Conservation (phyloP, 2,329 filamentous ascomycete species). For the Fusarium sp. region DNA sequence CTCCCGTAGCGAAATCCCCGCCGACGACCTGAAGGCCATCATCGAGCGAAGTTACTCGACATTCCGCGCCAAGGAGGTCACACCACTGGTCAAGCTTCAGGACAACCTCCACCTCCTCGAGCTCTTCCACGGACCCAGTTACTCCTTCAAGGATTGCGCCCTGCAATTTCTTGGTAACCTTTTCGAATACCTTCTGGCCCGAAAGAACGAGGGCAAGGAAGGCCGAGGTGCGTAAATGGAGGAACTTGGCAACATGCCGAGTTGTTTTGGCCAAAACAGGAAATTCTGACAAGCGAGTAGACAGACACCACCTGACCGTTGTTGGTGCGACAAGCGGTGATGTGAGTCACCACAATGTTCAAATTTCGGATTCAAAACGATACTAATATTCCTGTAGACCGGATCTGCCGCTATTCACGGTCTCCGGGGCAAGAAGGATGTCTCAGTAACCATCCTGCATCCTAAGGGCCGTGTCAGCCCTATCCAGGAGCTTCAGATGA, state of each 20-base stretch:
- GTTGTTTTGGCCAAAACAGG: not conserved
- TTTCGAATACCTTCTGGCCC: constrained; percentile 89
- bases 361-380: not conserved
- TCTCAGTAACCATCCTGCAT: constrained; percentile 94
- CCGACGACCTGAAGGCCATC: constrained; percentile 78
- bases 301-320: constrained; percentile 84
- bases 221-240: constrained; percentile 57
- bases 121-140: constrained; percentile 95
- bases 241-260: not conserved
- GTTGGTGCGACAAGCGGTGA: constrained; percentile 89
- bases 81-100: constrained; percentile 63
- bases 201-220: constrained; percentile 67
- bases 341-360: constrained; percentile 18
- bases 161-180: constrained; percentile 96
- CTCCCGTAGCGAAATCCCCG: constrained; percentile 59
- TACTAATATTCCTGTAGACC: constrained; percentile 56
- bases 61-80: constrained; percentile 81
- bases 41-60: constrained; percentile 88
- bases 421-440: constrained; percentile 93
- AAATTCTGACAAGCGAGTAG: constrained; percentile 48
- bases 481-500: constrained; percentile 98
- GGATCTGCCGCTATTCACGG: constrained; percentile 97
- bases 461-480: constrained; percentile 91
- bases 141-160: constrained; percentile 90
- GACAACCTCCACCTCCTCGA: constrained; percentile 84